These are phyloP conservation scores for Fusarium sambucinum DNA, from an alignment of 2,329 filamentous ascomycete genomes.

Conservation along the genomic window DNA sequence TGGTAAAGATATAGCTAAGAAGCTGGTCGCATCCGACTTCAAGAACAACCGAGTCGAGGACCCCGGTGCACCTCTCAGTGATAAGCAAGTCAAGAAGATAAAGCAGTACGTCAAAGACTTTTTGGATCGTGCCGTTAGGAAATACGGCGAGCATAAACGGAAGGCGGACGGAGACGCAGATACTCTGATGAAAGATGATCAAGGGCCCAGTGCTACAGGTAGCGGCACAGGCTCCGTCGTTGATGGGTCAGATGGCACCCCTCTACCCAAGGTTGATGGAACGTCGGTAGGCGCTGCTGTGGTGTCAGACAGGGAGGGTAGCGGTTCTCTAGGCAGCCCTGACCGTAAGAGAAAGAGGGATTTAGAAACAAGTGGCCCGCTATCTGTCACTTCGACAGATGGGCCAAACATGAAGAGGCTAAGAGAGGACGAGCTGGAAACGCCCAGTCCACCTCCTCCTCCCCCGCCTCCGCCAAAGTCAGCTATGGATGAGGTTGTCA, in stretches of 20 bases:
- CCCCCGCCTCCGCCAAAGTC: constrained; percentile 62
- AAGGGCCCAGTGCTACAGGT: constrained; percentile 18
- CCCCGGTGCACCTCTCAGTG: constrained; percentile 75
- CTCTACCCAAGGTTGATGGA: constrained; percentile 23
- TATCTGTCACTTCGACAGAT: constrained; percentile 64
- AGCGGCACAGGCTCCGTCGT: constrained; percentile 17
- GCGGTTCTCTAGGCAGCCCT: constrained; percentile 59
- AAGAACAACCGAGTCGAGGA: constrained; percentile 89
- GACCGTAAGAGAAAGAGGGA: constrained; percentile 75
- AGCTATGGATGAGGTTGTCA: constrained; percentile 52
- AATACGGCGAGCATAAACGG: constrained; percentile 75
- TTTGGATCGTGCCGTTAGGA: constrained; percentile 85
- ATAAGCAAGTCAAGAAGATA: constrained; percentile 84
- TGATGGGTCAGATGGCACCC: constrained; percentile 42
- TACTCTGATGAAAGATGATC: constrained; percentile 39
- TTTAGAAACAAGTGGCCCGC: constrained; percentile 54
- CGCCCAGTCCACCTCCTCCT: constrained; percentile 59
- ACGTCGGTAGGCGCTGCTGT: constrained; percentile 49
- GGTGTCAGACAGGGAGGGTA: constrained; percentile 60
- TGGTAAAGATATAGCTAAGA: constrained; percentile 80
- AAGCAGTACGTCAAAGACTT: constrained; percentile 87
- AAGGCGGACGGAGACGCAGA: constrained; percentile 61
- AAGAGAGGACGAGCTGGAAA: constrained; percentile 60
- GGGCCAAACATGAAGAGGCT: constrained; percentile 67
- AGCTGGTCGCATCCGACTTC: constrained; percentile 90